Evolutionary conservation across 2,329 filamentous ascomycete genomes (phyloP).

Genomic region (Beauveria sp.): DNA sequence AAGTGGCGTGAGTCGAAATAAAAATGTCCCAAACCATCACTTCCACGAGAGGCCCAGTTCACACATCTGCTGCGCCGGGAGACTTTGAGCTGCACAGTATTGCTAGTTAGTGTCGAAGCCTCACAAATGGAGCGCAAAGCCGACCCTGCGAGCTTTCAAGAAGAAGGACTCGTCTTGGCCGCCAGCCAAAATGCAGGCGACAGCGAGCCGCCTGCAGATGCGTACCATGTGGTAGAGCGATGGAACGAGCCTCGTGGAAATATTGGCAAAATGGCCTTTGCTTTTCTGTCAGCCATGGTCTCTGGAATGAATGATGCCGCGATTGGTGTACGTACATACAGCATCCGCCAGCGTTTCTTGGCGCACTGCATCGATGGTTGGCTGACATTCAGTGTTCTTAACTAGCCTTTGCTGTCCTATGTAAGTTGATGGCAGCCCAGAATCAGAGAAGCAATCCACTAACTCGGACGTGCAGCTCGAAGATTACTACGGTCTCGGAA

Average conservation of each 20-base stretch:
- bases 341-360: too few species aligned
- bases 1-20: too few species aligned
- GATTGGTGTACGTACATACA: conserved; percentile 41
- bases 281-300: conserved; percentile 52
- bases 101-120: neutral
- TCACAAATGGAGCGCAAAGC: neutral
- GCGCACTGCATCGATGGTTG: too few species aligned
- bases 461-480: conserved; percentile 39
- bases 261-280: conserved; percentile 26
- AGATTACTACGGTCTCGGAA: conserved; percentile 51
- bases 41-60: neutral
- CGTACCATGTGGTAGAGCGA: conserved; percentile 21
- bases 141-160: neutral
- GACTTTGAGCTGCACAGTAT: neutral
- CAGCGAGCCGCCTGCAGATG: conserved; percentile 19
- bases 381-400: conserved; percentile 15
- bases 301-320: conserved; percentile 58
- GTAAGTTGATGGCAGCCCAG: conserved; percentile 18
- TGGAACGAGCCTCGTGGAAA: conserved; percentile 32
- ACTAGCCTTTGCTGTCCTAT: conserved; percentile 32
- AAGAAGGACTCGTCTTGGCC: neutral
- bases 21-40: conserved; percentile 6
- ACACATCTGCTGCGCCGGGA: neutral
- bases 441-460: neutral
- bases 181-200: neutral